Base-by-base conservation (phyloP, 345 rosid species). In the Cochlearia excelsa region DNA sequence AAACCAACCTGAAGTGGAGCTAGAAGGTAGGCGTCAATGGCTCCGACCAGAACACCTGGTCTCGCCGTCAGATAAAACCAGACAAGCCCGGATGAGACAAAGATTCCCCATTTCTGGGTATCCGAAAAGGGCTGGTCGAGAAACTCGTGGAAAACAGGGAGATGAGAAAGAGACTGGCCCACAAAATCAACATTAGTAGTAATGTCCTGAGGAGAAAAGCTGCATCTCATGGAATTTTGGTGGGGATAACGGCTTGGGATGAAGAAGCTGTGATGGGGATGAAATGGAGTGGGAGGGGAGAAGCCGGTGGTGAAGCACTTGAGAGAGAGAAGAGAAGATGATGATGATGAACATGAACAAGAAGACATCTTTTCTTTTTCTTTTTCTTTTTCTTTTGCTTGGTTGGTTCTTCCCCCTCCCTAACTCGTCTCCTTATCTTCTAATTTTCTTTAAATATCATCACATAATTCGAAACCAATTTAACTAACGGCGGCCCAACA, bases 11-110 rank as follows among this genome's bases (percentile, higher is more conserved):
- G 97, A 77, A 93, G 67, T 39, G 95, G 99, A 71, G 90, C 89
- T 9, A 88, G 77, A 68, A 88, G 78, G 70, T 92, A 92, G 3
- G 95, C 75, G 69, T 92, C 98, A 67, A 92, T 72, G 71, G 98
- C 98, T 27, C 96, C 98, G 6, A 88, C 1, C 57, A 92, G 84
- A 61, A 88, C 88, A 57, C 93, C 96, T 0, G 97, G 97, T 66
- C 99, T 82, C 30, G 97, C 89, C 26, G 99, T 93, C 71, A 88
- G 75, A 75, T 93, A 86, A 60, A 86, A 50, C 91, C 99, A 89
- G 34, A 78, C 57, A 27, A 83, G 27, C 61, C 94, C 95, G 33
- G 77, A 79, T 51, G 83, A 51, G 46, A 72, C 59, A 35, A 82
- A 39, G 53, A 80, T 58, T 2, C 70, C 95, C 97, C 89, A 83